phyloP scores from a whole-genome alignment of 768 basidiomycete species.

The Pleurotus ostreatus region DNA sequence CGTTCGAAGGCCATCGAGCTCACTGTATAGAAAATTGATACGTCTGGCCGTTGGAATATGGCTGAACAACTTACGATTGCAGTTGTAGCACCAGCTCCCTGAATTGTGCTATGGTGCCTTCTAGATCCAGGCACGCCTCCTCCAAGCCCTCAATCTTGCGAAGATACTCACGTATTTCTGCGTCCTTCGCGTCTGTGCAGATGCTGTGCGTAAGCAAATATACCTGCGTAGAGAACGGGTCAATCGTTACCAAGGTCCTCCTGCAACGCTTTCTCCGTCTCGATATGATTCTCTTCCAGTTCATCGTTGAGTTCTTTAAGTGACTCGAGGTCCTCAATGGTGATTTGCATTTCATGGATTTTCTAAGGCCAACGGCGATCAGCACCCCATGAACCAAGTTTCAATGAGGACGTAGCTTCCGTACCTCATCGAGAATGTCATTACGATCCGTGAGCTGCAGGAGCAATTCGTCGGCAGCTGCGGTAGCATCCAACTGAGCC shows the following conservation, averaged over 20 bases:
- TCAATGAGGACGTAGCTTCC: constrained; percentile 3
- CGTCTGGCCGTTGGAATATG: neutral
- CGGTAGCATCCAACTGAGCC: constrained; percentile 88
- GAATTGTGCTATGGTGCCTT: constrained; percentile 87
- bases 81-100: constrained; percentile 84
- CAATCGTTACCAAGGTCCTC: constrained; percentile 73
- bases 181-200: constrained; percentile 61
- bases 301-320: constrained; percentile 96
- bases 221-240: neutral
- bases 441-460: constrained; percentile 95
- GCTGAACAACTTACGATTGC: constrained; percentile 55
- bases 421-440: constrained; percentile 83
- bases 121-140: constrained; percentile 79
- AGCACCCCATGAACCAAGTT: neutral
- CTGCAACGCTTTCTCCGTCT: constrained; percentile 87
- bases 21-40: constrained; percentile 41
- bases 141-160: constrained; percentile 67
- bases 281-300: constrained; percentile 92
- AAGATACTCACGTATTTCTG: constrained; percentile 61
- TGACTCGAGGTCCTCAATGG: constrained; percentile 94
- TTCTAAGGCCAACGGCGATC: constrained; percentile 46
- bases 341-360: constrained; percentile 96
- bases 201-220: neutral
- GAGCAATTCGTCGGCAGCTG: constrained; percentile 94
- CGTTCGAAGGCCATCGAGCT: constrained; percentile 78